Conservation (phyloP, 2,329 filamentous ascomycete genomes). For the Stagonosporopsis cucurbitacearum region DNA sequence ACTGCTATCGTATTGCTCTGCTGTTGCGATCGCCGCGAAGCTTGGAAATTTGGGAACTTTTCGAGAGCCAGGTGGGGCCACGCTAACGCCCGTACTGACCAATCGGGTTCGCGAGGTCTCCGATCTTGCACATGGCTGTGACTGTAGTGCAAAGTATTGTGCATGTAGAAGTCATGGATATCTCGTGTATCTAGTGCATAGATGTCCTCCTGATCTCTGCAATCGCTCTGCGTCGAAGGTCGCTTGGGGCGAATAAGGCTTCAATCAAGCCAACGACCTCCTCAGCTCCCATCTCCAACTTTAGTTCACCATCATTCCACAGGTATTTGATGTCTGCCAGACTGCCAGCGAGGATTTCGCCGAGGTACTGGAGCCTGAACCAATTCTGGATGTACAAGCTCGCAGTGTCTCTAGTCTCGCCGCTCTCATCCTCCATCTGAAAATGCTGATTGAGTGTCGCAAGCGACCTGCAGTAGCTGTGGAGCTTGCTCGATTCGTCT, state of each 20-base stretch:
- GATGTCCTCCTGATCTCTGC: slow-evolving; percentile 57
- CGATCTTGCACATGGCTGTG: slow-evolving; percentile 8
- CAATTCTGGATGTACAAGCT: slow-evolving; percentile 68
- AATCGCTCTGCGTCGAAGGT: slow-evolving; percentile 64
- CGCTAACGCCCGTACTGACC: slow-evolving; percentile 27
- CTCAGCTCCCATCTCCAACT: slow-evolving; percentile 65
- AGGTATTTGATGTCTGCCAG: slow-evolving; percentile 70
- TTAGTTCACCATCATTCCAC: slow-evolving; percentile 69
- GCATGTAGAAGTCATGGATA: slow-evolving; percentile 5
- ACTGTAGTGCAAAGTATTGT: background rate
- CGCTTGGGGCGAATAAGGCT: slow-evolving; percentile 69
- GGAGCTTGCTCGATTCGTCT: slow-evolving; percentile 65
- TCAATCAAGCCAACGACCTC: slow-evolving; percentile 69
- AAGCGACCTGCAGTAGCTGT: slow-evolving; percentile 62
- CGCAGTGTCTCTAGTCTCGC: slow-evolving; percentile 59
- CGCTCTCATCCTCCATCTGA: slow-evolving; percentile 52
- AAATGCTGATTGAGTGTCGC: slow-evolving; percentile 65
- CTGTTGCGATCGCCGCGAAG: slow-evolving; percentile 19
- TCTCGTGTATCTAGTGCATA: slow-evolving; percentile 24
- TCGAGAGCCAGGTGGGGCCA: slow-evolving; percentile 27
- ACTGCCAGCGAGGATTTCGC: slow-evolving; percentile 67
- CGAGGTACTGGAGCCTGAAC: slow-evolving; percentile 70
- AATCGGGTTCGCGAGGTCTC: slow-evolving; percentile 30
- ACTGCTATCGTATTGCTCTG: slow-evolving; percentile 9
- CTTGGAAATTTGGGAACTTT: slow-evolving; percentile 39